Percentiles rank a stretch among this genome's conserved stretches.
Evolutionary conservation across 2,329 filamentous ascomycete genomes (phyloP).

Genomic region (Fusarium metavorans): DNA sequence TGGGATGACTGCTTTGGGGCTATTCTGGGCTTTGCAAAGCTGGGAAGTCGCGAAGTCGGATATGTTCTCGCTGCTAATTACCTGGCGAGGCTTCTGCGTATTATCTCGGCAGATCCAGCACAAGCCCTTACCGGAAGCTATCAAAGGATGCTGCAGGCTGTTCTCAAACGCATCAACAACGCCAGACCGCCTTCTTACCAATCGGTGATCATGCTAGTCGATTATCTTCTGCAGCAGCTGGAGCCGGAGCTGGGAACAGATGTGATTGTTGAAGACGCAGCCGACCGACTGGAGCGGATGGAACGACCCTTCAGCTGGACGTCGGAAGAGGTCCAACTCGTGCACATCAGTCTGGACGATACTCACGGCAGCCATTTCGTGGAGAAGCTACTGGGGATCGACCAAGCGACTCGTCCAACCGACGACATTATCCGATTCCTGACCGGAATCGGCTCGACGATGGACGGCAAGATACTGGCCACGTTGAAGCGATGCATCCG

Average conservation of each 20-base stretch:
- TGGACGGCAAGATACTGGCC: conserved; percentile 64
- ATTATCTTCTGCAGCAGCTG: conserved; percentile 58
- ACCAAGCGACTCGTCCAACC: conserved; percentile 66
- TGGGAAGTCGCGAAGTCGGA: conserved; percentile 70
- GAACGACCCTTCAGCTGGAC: conserved; percentile 58
- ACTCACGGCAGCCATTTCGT: conserved; percentile 64
- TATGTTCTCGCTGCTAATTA: conserved; percentile 72
- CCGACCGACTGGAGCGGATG: conserved; percentile 54
- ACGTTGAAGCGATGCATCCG: conserved; percentile 68
- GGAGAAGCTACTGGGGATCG: conserved; percentile 73
- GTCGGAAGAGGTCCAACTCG: conserved; percentile 57
- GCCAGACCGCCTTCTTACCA: conserved; percentile 67
- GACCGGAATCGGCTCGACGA: conserved; percentile 61
- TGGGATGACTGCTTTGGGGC: conserved; percentile 84
- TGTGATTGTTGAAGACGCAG: conserved; percentile 53
- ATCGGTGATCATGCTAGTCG: conserved; percentile 63
- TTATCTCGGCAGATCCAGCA: conserved; percentile 69
- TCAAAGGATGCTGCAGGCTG: conserved; percentile 62
- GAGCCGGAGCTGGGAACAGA: conserved; percentile 52
- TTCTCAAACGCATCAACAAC: conserved; percentile 61
- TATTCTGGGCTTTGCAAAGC: conserved; percentile 72
- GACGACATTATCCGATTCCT: conserved; percentile 69
- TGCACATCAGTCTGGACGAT: conserved; percentile 55
- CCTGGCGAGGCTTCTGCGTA: conserved; percentile 67
- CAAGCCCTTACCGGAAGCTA: conserved; percentile 68